Evolutionary conservation across 2,329 filamentous ascomycete genomes (phyloP).

Genomic region (Fusarium neocosmosporiellum): DNA sequence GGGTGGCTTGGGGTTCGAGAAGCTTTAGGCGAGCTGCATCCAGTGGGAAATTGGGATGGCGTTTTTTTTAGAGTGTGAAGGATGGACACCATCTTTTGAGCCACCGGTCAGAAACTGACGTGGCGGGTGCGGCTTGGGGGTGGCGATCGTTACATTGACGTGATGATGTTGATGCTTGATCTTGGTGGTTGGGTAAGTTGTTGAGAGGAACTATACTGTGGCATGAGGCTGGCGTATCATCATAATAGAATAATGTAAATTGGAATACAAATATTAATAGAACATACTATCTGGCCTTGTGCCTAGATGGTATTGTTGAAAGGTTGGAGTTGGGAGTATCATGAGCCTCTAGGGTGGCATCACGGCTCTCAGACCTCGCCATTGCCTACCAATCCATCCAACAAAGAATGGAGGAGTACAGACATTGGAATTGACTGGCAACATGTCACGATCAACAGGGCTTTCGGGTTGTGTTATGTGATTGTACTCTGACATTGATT

Average conservation of each 20-base stretch:
- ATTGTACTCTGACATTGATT: conserved; percentile 24
- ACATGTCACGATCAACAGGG: neutral
- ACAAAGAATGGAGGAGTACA: neutral
- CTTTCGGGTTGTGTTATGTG: neutral
- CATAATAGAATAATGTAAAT: no score
- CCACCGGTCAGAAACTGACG: neutral
- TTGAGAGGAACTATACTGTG: neutral
- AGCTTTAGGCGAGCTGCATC: neutral
- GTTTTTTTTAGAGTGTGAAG: neutral
- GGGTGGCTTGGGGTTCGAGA: neutral
- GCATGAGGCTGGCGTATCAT: neutral
- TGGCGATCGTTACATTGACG: neutral
- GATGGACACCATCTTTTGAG: neutral
- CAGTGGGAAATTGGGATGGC: neutral
- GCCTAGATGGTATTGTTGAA: neutral
- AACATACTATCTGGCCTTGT: no score
- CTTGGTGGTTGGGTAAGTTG: neutral
- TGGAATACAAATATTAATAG: no score
- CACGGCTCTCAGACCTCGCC: neutral
- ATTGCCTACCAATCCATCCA: neutral
- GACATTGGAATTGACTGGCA: neutral
- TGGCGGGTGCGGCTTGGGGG: neutral
- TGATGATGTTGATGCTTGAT: neutral
- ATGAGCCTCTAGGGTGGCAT: neutral
- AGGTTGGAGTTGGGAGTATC: neutral